Percentiles rank a stretch among this genome's conserved stretches.
Conservation (phyloP, 2,329 filamentous ascomycete genomes). For the Fusarium tuaranense region DNA sequence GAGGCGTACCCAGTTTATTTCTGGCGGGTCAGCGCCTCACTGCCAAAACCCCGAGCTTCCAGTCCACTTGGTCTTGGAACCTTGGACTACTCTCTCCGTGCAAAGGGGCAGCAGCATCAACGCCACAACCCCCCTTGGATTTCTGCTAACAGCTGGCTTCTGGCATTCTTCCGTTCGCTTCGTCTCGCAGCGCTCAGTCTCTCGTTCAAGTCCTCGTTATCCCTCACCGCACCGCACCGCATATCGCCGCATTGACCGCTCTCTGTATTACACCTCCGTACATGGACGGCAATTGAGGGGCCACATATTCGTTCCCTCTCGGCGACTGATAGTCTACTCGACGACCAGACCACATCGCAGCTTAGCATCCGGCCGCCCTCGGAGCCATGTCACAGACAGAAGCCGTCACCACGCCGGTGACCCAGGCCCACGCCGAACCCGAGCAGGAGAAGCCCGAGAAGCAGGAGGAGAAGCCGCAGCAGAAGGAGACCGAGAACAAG, state of each 20-base stretch:
- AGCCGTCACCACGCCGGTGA: slow-evolving; percentile 43
- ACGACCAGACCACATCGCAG: slow-evolving; percentile 17
- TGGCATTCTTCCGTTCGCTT: slow-evolving; percentile 41
- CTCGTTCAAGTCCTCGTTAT: slow-evolving; percentile 28
- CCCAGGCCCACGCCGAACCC: slow-evolving; percentile 19
- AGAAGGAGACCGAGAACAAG: slow-evolving; percentile 38
- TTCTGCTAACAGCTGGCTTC: slow-evolving; percentile 41
- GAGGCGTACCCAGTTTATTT: slow-evolving; percentile 35
- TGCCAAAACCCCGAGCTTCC: slow-evolving; percentile 37
- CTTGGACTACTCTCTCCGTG: slow-evolving; percentile 15
- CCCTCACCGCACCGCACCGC: neutral
- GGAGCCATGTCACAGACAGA: slow-evolving; percentile 51
- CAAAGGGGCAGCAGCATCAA: slow-evolving; percentile 42
- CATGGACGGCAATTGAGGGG: slow-evolving; percentile 41
- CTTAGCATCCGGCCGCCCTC: slow-evolving; percentile 6
- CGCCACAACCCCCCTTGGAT: slow-evolving; percentile 41
- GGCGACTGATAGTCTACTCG: slow-evolving; percentile 12
- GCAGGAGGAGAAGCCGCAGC: slow-evolving; percentile 22
- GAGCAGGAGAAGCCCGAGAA: slow-evolving; percentile 28
- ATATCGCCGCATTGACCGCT: slow-evolving; percentile 20
- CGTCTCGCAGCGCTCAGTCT: slow-evolving; percentile 31
- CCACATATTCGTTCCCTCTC: slow-evolving; percentile 30
- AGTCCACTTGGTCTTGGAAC: slow-evolving; percentile 27
- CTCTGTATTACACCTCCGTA: slow-evolving; percentile 23
- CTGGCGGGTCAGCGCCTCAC: slow-evolving; percentile 34